Percentiles rank a stretch among this genome's conserved stretches.
Evolutionary conservation across 2,329 filamentous ascomycete genomes (phyloP).

Genomic region (Fusarium illudens): DNA sequence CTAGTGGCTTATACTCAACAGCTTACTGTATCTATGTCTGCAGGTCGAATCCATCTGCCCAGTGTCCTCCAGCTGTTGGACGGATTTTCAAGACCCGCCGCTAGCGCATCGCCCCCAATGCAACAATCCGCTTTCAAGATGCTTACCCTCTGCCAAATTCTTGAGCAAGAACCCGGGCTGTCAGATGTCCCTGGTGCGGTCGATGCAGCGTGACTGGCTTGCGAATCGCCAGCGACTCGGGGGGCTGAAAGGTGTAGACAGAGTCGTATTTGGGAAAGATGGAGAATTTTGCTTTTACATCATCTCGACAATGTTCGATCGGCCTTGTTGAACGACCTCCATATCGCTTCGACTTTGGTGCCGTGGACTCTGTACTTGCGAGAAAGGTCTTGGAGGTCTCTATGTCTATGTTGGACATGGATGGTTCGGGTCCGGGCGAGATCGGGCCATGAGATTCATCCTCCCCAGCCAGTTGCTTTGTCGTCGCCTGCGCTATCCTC

Average conservation of each 20-base stretch:
- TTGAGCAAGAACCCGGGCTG: no score
- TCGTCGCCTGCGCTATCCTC: no score
- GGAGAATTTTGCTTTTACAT: no score
- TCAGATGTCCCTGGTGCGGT: no score
- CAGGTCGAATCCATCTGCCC: no score
- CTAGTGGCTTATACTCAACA: no score
- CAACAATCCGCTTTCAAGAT: not conserved
- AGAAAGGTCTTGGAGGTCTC: conserved; percentile 50
- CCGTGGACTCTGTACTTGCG: conserved; percentile 51
- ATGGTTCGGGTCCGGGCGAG: no score
- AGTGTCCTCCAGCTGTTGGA: not conserved
- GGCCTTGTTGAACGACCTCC: conserved; percentile 48
- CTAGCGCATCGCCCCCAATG: not conserved
- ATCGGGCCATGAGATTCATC: no score
- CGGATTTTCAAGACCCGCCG: not conserved
- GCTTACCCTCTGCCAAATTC: not conserved
- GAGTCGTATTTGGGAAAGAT: conserved; percentile 53
- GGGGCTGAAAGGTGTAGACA: conserved; percentile 51
- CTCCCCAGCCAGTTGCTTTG: no score
- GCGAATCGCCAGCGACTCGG: conserved; percentile 36
- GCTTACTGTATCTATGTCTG: no score
- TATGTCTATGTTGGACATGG: no score
- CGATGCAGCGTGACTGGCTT: conserved; percentile 49
- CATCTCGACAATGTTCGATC: no score
- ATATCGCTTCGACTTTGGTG: conserved; percentile 48